These are phyloP conservation scores for Cystofilobasidium macerans DNA, from an alignment of 768 basidiomycete species.

Conservation along the genomic window DNA sequence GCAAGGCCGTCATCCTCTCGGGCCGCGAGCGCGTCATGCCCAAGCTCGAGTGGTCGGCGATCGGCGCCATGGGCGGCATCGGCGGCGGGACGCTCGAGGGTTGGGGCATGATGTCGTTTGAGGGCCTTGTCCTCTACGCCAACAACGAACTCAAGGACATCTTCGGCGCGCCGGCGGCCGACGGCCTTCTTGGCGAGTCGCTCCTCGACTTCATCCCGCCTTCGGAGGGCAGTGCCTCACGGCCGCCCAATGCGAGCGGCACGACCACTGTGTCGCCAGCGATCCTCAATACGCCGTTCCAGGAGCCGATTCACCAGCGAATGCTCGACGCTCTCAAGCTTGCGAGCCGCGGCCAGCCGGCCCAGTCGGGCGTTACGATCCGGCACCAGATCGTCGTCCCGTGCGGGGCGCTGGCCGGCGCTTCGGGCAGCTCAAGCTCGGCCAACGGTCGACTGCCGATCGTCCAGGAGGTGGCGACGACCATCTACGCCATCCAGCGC, in stretches of 20 bases:
- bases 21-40: slow-evolving; percentile 52
- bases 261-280: not conserved
- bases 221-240: slow-evolving; percentile 5
- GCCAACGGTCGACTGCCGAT: slow-evolving; percentile 18
- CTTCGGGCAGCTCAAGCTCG: not conserved
- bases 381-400: slow-evolving; percentile 35
- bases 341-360: slow-evolving; percentile 2
- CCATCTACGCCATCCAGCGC: slow-evolving; percentile 31
- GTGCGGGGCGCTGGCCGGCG: not conserved
- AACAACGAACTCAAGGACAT: slow-evolving; percentile 35
- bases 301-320: slow-evolving; percentile 11
- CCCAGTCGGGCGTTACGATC: slow-evolving; percentile 30
- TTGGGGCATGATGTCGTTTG: slow-evolving; percentile 41
- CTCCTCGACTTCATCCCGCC: slow-evolving; percentile 13
- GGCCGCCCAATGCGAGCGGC: not conserved
- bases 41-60: slow-evolving; percentile 52
- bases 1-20: slow-evolving; percentile 85
- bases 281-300: not conserved
- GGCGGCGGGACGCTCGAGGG: slow-evolving; percentile 37
- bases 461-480: slow-evolving; percentile 36
- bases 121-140: slow-evolving; percentile 40
- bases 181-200: slow-evolving; percentile 32
- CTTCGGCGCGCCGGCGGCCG: slow-evolving; percentile 34
- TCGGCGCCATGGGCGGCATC: slow-evolving; percentile 48
- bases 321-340: slow-evolving; percentile 4